phyloP scores from a whole-genome alignment of 169 alveolate species.

The Plasmodium chabaudi region DNA sequence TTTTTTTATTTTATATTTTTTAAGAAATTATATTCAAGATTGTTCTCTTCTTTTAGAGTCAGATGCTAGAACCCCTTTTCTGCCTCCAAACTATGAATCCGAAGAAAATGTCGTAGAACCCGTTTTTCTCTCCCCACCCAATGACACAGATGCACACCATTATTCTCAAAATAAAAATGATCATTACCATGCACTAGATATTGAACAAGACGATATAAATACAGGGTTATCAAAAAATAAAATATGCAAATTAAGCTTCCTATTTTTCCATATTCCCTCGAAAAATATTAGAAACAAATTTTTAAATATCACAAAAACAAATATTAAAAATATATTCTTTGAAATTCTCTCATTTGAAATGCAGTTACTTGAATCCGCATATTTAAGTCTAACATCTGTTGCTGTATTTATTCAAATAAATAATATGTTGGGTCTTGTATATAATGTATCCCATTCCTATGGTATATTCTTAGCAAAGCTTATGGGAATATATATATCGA shows the following conservation, averaged over 20 bases:
- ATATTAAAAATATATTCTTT: constrained; percentile 36
- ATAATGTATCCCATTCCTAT: constrained; percentile 31
- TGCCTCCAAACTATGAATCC: background rate
- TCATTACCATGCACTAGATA: too few relatives aligned
- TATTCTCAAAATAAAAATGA: too few relatives aligned
- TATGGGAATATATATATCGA: constrained; percentile 14
- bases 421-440: constrained; percentile 18
- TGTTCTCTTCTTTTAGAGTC: background rate
- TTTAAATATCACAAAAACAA: constrained; percentile 6
- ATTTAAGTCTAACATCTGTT: constrained; percentile 25
- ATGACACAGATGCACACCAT: too few relatives aligned
- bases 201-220: background rate
- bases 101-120: background rate
- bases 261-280: constrained; percentile 30
- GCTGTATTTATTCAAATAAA: constrained; percentile 19
- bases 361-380: constrained; percentile 39
- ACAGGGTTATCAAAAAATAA: background rate
- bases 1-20: constrained; percentile 5
- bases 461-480: constrained; percentile 29
- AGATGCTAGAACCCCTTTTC: background rate
- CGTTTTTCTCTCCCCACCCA: background rate
- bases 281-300: background rate
- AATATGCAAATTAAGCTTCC: background rate
- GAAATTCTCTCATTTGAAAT: constrained; percentile 35
- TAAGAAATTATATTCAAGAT: constrained; percentile 7